A percentile compares a stretch with the other conserved stretches of the same genome.
Evolutionary conservation across 1,284 basidiomycete genomes (phyloP).

Genomic region (Ceratobasidium theobromae): DNA sequence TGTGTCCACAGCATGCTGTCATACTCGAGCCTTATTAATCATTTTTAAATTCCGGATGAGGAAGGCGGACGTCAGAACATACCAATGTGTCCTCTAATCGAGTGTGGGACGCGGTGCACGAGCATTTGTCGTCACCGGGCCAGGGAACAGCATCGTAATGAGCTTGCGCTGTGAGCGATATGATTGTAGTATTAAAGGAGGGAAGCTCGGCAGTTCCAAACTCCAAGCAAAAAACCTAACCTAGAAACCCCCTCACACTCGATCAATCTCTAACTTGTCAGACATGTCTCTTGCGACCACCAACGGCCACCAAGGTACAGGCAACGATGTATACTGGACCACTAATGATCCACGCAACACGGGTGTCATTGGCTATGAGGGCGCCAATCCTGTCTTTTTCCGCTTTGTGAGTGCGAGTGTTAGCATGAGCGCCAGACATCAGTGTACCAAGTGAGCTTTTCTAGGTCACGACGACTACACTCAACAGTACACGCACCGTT

Average conservation of each 20-base stretch:
- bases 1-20: slow-evolving; percentile 23
- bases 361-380: slow-evolving; percentile 67
- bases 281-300: neutral
- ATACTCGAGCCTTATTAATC: too few relatives aligned
- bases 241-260: neutral
- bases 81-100: neutral
- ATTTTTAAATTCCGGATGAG: too few relatives aligned
- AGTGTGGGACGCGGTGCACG: neutral
- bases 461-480: slow-evolving; percentile 20
- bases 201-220: too few relatives aligned
- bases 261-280: neutral
- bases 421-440: neutral
- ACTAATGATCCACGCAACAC: slow-evolving; percentile 62
- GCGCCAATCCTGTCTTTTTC: slow-evolving; percentile 44
- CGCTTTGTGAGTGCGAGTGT: slow-evolving; percentile 12
- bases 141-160: too few relatives aligned
- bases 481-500: slow-evolving; percentile 30
- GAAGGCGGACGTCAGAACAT: neutral
- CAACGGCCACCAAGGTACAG: neutral
- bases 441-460: neutral
- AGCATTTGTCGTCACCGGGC: too few relatives aligned
- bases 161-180: too few relatives aligned
- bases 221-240: neutral
- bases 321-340: slow-evolving; percentile 59
- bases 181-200: too few relatives aligned